Evolutionary conservation across 352 stramenopile species (phyloP), one percentile per base, ranked within the genome.

Genomic region (Phytophthora brassicae): DNA sequence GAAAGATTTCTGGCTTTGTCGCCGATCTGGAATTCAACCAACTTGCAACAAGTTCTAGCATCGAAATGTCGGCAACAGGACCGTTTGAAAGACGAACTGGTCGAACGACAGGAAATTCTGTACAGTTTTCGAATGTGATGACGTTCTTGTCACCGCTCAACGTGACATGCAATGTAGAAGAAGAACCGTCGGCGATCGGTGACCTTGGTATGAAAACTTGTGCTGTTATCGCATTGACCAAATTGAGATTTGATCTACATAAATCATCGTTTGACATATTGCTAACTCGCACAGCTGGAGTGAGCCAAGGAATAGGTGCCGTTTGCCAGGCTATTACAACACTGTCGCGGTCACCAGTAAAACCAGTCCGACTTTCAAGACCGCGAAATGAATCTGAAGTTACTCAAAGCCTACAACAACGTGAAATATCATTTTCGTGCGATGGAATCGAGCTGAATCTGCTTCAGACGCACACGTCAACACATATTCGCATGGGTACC

Each of bases 381-480:
- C 16, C 33, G 9, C 42, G 44, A 22, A 56, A 56, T 31, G 0
- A 13, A 26, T 39, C n/a, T 49, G 9, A 29, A 31, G 13, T 11
- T 3, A 12, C 19, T 14, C 24, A 46, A 14, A 11, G 35, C 17
- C 36, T 12, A 19, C 17, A 55, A 13, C 75, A 81, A 23, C 55
- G 64, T 24, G 42, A 81, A 20, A 29, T 75, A 9, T 39, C 42
- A 6, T 66, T 77, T 31, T 67, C 60, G n/a, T 81, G 68, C 44
- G 79, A 92, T 56, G 81, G 81, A 45, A 41, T 87, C n/a, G 79
- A 90, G 58, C 23, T 84, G 14, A 75, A 74, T 36, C 41, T 74
- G 23, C 67, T 73, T 13, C 66, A 56, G 19, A 35, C 22, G 8
- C 31, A 45, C n/a, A 22, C 39, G 16, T 90, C 80, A 16, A 67